Evolutionary conservation across 768 basidiomycete genomes (phyloP), one percentile per base, ranked within the genome.

Genomic region (Lentinula raphanica): DNA sequence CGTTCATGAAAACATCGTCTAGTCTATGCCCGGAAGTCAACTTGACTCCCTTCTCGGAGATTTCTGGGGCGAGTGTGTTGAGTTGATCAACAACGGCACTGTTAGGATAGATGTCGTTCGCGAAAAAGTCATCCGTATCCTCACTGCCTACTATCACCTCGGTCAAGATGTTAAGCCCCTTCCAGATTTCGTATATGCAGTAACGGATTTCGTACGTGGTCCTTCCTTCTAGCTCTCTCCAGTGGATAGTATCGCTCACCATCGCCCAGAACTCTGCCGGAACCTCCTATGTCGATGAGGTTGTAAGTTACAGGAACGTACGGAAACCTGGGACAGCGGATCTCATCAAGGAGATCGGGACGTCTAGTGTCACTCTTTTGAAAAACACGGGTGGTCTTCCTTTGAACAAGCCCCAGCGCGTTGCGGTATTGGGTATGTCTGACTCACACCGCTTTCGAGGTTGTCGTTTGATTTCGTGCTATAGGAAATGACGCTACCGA

Each of bases 101-200:
- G 79, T 88, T 11, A 69, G 80, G 0, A 60, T 71, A 59, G 59
- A 70, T 13, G 72, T 81, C 8, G 64, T 83, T 25, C 73, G 81
- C 58, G 83, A 88, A 65, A 80, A 85, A 79, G 84, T 75, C 0
- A 78, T 78, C 3, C 79, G 85, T 19, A 79, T 84, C 49, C 60
- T 86, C 27, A 80, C 84, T 3, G 71, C 77, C 2, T 82, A 71
- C 51, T 66, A 61, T 57, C 49, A 64, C 58, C 48, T 68, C 21
- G 28, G 65, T 64, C 13, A 64, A 68, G 56, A 56, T 31, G 45
- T 23, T 12, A 51, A 32, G 7, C 25, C 25, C 27, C 45, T 49
- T 3, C 58, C 46, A 6, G 36, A 39, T 29, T 21, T 48, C 19
- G 8, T n/a, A 2, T 38, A 31, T 17, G 57, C 21, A 17, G n/a